Percentiles rank a stretch among this genome's conserved stretches.
phyloP scores from a whole-genome alignment of 192 early-diverging fungal genomes.

The Lunasporangiospora selenospora region DNA sequence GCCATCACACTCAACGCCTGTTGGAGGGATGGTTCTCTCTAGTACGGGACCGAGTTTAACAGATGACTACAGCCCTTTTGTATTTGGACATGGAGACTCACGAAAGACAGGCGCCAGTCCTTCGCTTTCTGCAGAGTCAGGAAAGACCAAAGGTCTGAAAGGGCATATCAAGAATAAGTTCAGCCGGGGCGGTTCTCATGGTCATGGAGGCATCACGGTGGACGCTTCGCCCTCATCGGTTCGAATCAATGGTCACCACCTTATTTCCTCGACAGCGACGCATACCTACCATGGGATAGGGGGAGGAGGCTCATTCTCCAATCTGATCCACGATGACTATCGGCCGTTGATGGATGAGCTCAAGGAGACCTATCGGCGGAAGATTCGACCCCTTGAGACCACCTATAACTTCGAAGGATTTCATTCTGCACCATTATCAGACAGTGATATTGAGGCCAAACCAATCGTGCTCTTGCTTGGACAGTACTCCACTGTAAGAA shows the following conservation, averaged over 20 bases:
- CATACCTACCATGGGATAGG: slow-evolving; percentile 13
- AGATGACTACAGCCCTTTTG: too few species aligned
- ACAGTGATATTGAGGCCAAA: slow-evolving; percentile 84
- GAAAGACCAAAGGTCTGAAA: slow-evolving; percentile 1
- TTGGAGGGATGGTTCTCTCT: too few species aligned
- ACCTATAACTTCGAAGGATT: slow-evolving; percentile 83
- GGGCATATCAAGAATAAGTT: slow-evolving; percentile 38
- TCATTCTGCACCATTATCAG: slow-evolving; percentile 79
- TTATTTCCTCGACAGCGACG: too few species aligned
- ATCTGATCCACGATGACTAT: slow-evolving; percentile 60
- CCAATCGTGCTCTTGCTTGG: slow-evolving; percentile 89
- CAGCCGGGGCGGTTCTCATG: slow-evolving; percentile 6
- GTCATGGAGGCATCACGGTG: too few species aligned
- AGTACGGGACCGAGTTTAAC: too few species aligned
- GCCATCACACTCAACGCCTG: too few species aligned
- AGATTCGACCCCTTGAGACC: slow-evolving; percentile 76
- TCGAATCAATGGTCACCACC: too few species aligned
- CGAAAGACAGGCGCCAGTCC: slow-evolving; percentile 16
- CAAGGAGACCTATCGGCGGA: slow-evolving; percentile 72
- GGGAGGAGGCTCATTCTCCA: slow-evolving; percentile 27
- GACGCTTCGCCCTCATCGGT: too few species aligned
- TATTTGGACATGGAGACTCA: too few species aligned
- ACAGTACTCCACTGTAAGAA: slow-evolving; percentile 79
- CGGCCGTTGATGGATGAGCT: slow-evolving; percentile 64
- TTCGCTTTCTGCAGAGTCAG: slow-evolving; percentile 12